phyloP scores from a whole-genome alignment of 192 early-diverging fungal genomes.

The Diversispora epigaea region DNA sequence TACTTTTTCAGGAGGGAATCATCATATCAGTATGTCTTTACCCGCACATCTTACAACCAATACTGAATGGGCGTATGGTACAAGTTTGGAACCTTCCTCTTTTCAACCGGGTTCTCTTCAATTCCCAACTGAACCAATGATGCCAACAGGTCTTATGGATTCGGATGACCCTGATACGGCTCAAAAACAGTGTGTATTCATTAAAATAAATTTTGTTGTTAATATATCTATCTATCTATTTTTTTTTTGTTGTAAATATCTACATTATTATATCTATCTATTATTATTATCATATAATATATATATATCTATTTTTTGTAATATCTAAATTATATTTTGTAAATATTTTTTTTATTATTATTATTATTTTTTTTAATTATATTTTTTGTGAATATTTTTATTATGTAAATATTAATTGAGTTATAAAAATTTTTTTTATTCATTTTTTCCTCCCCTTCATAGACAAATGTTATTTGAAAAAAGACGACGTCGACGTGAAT shows the following conservation, averaged over 20 bases:
- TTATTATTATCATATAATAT: not conserved
- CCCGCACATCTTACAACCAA: not conserved
- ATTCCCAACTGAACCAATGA: not conserved
- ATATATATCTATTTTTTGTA: no score
- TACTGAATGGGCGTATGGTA: no score
- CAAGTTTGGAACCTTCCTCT: not conserved
- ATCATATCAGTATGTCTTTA: slow-evolving; percentile 9
- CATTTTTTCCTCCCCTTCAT: not conserved
- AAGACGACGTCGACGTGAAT: slow-evolving; percentile 87
- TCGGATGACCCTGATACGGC: not conserved
- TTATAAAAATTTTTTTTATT: not conserved
- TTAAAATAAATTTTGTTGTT: not conserved
- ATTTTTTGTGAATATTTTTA: not conserved
- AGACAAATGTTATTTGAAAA: slow-evolving; percentile 65
- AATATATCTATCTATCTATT: not conserved
- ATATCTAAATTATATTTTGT: no score
- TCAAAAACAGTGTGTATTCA: slow-evolving; percentile 29
- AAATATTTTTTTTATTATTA: no score
- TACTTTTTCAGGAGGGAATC: not conserved
- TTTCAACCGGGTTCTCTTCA: slow-evolving; percentile 5
- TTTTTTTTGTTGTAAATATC: not conserved
- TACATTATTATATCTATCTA: not conserved
- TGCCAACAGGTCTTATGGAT: not conserved
- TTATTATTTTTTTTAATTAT: no score
- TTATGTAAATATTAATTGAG: not conserved